Evolutionary conservation across 129 eudicot genomes (phyloP).

Genomic region (Lonicera japonica): DNA sequence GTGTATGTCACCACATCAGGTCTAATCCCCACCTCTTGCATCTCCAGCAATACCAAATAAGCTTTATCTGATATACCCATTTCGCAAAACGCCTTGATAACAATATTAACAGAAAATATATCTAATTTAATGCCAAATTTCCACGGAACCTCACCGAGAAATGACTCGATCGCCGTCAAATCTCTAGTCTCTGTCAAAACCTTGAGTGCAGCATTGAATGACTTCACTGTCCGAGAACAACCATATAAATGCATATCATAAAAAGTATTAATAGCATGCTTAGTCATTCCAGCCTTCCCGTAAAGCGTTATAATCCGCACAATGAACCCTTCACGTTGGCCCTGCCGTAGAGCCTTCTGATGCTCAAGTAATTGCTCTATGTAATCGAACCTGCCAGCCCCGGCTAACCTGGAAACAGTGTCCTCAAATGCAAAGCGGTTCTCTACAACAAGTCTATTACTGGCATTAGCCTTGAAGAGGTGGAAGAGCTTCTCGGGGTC

Average conservation of each 20-base stretch:
- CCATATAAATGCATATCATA: conserved; percentile 68
- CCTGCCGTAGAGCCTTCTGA: conserved; percentile 71
- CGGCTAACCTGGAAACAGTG: conserved; percentile 61
- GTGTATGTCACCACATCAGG: conserved; percentile 84
- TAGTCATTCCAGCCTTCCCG: conserved; percentile 75
- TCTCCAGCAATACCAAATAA: conserved; percentile 46
- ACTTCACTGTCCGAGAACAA: conserved; percentile 56
- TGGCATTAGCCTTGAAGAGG: conserved; percentile 63
- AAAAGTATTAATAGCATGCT: conserved; percentile 59
- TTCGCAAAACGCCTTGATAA: conserved; percentile 62
- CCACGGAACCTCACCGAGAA: conserved; percentile 33
- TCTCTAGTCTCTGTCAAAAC: conserved; percentile 53
- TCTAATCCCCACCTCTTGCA: conserved; percentile 46
- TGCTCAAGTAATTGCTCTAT: conserved; percentile 74
- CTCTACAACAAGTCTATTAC: conserved; percentile 52
- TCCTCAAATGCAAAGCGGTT: conserved; percentile 71
- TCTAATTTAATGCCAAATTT: conserved; percentile 47
- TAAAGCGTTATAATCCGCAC: conserved; percentile 75
- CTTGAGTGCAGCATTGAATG: conserved; percentile 68
- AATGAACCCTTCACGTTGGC: conserved; percentile 75
- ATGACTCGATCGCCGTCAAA: conserved; percentile 39
- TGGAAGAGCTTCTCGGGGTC: conserved; percentile 66
- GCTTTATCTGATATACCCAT: conserved; percentile 63
- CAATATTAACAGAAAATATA: conserved; percentile 55
- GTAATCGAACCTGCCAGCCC: conserved; percentile 70